Percentiles rank a stretch among this genome's conserved stretches.
Evolutionary conservation across 1,139 yeast species (phyloP).

Genomic region (Hyphopichia khmerensis): DNA sequence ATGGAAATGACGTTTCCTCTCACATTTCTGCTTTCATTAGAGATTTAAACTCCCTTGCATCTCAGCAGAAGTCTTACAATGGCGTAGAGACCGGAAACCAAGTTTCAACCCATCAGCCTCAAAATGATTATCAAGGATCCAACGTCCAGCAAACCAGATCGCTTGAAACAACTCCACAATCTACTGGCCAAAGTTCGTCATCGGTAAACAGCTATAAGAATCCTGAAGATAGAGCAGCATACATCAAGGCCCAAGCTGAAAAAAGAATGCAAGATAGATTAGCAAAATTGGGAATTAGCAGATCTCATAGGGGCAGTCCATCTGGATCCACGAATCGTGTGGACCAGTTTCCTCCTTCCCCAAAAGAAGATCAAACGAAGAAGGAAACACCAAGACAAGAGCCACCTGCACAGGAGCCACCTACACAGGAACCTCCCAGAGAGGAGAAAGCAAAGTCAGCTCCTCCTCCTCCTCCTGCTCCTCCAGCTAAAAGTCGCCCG

Average conservation of each 20-base stretch:
- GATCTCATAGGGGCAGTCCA: slow-evolving; percentile 22
- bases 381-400: neutral
- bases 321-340: slow-evolving; percentile 1
- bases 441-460: slow-evolving; percentile 3
- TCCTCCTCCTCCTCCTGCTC: neutral
- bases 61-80: slow-evolving; percentile 1
- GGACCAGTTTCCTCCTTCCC: neutral
- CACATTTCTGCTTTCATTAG: slow-evolving; percentile 65
- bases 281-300: slow-evolving; percentile 77
- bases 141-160: slow-evolving; percentile 2
- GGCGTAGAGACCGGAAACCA: slow-evolving; percentile 1
- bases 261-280: slow-evolving; percentile 85
- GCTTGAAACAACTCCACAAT: slow-evolving; percentile 5
- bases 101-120: slow-evolving; percentile 4
- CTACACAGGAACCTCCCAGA: slow-evolving; percentile 4
- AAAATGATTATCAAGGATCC: slow-evolving; percentile 8
- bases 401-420: slow-evolving; percentile 3
- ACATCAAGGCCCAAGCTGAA: slow-evolving; percentile 87
- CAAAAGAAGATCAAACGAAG: neutral
- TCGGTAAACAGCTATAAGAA: slow-evolving; percentile 24
- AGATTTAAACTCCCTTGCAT: slow-evolving; percentile 38
- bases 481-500: no score
- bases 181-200: slow-evolving; percentile 7
- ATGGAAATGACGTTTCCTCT: slow-evolving; percentile 71
- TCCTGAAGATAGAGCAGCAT: slow-evolving; percentile 74